Evolutionary conservation across 176 grass and related monocot species (phyloP).

Genomic region (Triticum dicoccoides): DNA sequence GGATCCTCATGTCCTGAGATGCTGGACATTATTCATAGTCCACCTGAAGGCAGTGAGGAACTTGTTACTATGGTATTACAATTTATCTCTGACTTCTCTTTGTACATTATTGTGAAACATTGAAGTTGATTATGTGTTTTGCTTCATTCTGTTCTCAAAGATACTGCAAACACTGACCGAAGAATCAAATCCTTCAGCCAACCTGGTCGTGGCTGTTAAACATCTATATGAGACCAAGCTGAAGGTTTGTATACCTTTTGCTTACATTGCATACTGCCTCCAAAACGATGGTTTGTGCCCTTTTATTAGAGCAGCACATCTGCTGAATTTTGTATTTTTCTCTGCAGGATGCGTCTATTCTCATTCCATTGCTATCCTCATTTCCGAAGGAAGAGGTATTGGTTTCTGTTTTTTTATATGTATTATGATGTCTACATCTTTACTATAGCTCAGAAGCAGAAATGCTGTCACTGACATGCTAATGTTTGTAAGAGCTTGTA

Average conservation of each 20-base stretch:
- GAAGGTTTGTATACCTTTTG: conserved; percentile 59
- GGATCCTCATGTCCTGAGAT: conserved; percentile 75
- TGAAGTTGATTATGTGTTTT: conserved; percentile 26
- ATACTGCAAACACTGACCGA: conserved; percentile 87
- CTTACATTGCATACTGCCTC: not conserved
- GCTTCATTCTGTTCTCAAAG: conserved; percentile 43
- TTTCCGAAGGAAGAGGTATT: conserved; percentile 96
- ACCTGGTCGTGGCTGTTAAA: conserved; percentile 82
- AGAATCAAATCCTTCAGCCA: conserved; percentile 77
- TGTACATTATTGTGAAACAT: conserved; percentile 14
- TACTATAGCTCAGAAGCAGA: conserved; percentile 22
- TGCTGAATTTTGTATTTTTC: conserved; percentile 15
- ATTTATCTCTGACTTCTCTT: conserved; percentile 27
- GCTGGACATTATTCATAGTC: conserved; percentile 84
- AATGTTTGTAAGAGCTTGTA: conserved; percentile 18
- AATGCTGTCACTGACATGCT: not conserved
- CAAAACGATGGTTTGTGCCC: not conserved
- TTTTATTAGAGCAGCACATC: conserved; percentile 14
- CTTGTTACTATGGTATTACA: conserved; percentile 83
- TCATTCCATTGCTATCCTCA: conserved; percentile 93
- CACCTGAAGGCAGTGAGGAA: conserved; percentile 93
- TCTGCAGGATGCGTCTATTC: conserved; percentile 90
- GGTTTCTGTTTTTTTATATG: conserved; percentile 1
- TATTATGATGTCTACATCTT: conserved; percentile 3
- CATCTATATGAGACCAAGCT: conserved; percentile 90